Conservation (phyloP, 352 stramenopile genomes). For the Globisporangium mamillatum region DNA sequence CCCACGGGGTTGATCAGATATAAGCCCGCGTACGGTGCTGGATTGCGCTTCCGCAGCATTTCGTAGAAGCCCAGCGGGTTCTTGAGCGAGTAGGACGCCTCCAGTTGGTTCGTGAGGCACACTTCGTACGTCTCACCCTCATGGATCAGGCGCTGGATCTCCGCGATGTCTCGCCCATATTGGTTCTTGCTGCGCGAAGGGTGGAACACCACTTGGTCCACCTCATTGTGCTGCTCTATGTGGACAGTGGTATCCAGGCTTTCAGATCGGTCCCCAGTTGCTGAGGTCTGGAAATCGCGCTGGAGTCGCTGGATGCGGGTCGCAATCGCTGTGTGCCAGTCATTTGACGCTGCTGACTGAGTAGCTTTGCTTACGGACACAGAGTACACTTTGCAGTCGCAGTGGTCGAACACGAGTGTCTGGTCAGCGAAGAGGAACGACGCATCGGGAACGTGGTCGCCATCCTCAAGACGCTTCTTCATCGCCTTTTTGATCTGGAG, state of each 20-base stretch:
- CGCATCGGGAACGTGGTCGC: constrained; percentile 69
- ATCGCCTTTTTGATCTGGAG: constrained; percentile 30
- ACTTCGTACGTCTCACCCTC: constrained; percentile 95
- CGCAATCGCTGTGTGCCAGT: constrained; percentile 9
- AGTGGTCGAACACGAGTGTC: constrained; percentile 89
- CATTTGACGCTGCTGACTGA: constrained; percentile 22
- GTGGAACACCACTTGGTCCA: constrained; percentile 41
- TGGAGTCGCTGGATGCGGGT: constrained; percentile 7
- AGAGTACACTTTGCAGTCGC: constrained; percentile 68
- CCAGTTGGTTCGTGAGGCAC: constrained; percentile 94
- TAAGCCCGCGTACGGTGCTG: constrained; percentile 93
- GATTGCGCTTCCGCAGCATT: constrained; percentile 89
- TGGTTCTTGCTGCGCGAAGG: constrained; percentile 58
- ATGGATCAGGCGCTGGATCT: constrained; percentile 89
- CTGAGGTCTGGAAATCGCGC: constrained; percentile 10
- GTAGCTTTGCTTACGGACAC: constrained; percentile 34
- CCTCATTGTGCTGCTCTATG: not conserved
- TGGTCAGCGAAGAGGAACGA: constrained; percentile 91
- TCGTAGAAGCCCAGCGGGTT: constrained; percentile 86
- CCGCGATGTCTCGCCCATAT: constrained; percentile 86
- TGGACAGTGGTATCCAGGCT: not conserved
- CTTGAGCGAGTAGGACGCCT: constrained; percentile 35
- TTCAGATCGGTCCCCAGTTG: not conserved
- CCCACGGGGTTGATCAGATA: constrained; percentile 68
- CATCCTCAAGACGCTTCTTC: constrained; percentile 17